Base-by-base conservation (phyloP, 2,329 filamentous ascomycete genomes). In the Phialocephala sp. region DNA sequence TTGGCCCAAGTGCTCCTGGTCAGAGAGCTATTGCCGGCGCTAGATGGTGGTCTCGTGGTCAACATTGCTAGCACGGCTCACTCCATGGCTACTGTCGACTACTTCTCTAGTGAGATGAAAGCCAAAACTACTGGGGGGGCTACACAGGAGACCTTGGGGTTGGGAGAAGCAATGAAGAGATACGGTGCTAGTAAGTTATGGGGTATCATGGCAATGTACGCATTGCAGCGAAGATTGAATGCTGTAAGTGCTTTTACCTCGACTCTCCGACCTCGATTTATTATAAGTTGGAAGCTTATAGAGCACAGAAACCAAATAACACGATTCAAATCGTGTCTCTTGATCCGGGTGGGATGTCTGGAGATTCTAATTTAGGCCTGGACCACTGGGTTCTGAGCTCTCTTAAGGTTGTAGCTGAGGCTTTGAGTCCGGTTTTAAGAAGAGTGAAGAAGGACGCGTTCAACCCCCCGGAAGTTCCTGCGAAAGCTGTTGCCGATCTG, bases 391-490 rank as follows among this genome's bases (percentile, higher is more conserved):
- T 63, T 8, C 35, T 63, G 20, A 22, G 15, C 5, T 27, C 36
- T 18, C n/a, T 41, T 9, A 37, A 37, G 8, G 22, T 18, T 2
- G n/a, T 63, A 5, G 27, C 59, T 12, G 47, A 9, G 2, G 8
- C 39, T 6, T 14, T 54, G 9, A 37, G 55, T 15, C 62, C 62
- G 18, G 1, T 63, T 4, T 27, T 63, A 24, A 50, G 43, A 54
- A 22, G 37, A 9, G 22, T 59, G 22, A 52, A 32, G 32, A 59
- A 63, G n/a, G 41, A 50, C 41, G 55, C 43, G 20, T 50, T 52
- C 27, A 63, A 63, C 24, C 62, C 62, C 15, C 62, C 62, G 8
- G 55, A 58, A 11, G 62, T 63, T 3, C 62, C 62, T 20, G 62
- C 62, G 8, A 58, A 63, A n/a, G 56, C 56, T 18, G 56, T 63